Evolutionary conservation across 2,329 filamentous ascomycete genomes (phyloP), one percentile per base, ranked within the genome.

Genomic region (Rachicladosporium sp.): DNA sequence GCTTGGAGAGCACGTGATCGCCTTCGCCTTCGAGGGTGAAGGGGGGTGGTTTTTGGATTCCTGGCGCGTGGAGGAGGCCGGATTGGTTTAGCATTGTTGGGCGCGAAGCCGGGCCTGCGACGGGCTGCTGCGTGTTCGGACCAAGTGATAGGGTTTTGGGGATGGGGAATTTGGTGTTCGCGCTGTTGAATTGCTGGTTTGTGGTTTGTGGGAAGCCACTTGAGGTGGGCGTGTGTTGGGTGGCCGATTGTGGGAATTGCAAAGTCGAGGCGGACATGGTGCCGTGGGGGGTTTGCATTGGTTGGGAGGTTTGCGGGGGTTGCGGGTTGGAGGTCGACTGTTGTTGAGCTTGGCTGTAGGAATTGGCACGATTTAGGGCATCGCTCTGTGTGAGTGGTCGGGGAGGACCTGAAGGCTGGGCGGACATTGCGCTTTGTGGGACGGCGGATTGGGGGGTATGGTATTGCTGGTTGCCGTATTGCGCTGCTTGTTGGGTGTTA

Each of bases 1-100:
- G 93, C 74, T 95, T 95, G 66, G 82, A 93, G n/a, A 98, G 69
- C 1, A 98, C 82, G 33, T 88, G 80, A 53, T 95, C 87, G 19
- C 86, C 87, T 56, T 94, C 88, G 23, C 85, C 84, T 58, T 96
- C 89, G 43, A 95, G 78, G 41, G 85, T 83, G 60, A 85, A 93
- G 0, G 79, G 77, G 0, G 87, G 85, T 33, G 85, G 76, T 55
- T 87, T 88, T 40, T 79, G 69, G 44, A 96, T 74, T 2, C 85
- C 84, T 0, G 91, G 88, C 54, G 94, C 87, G 37, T 80, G 80
- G 73, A 95, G 83, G 36, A 91, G 80, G 38, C 87, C 87, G 5
- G 78, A 78, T 46, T 82, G 83, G 13, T 87, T 87, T 36, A 82
- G 82, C 54, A 91, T 74, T 0, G 89, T 93, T n/a, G 91, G 91